Base-by-base conservation (phyloP, 352 stramenopile species). In the Globisporangium lucens region DNA sequence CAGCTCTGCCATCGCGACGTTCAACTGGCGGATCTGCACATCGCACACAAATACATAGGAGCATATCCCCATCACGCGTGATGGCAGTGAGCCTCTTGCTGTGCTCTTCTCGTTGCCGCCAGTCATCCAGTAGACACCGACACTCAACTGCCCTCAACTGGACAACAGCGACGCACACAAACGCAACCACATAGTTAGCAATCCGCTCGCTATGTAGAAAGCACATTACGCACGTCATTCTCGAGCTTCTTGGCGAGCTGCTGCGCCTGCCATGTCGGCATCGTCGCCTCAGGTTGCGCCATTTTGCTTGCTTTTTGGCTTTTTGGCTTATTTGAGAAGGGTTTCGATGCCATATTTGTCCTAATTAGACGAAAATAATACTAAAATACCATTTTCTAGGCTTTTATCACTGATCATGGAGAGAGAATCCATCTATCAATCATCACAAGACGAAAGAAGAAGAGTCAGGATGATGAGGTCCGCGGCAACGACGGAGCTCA, bases 1-100 rank as follows among this genome's bases (percentile, higher is more conserved):
- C 24, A 95, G 63, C 63, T 95, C 85, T 12, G 70, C 74, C 71
- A 95, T 76, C 43, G 85, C 83, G 9, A 95, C 85, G 55, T 92
- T 80, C 9, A 94, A 71, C 64, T 91, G 74, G 41, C 87, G 85
- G 69, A 94, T 94, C 87, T 95, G 65, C 30, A 58, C 20, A 56
- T 7, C 12, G 8, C 53, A 59, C 38, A 57, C 9, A 29, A 27
- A 29, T 24, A 24, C 24, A 24, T 33, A 33, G 30, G 30, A 33
- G 30, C 30, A 27, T 4, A 41, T 10, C 36, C 29, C 29, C 35
- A 33, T 24, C 38, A 36, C 8, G 10, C 3, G 4, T 4, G 30
- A 17, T 12, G 13, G 13, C 20, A 41, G 38, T 43, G 29, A 64
- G 15, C 8, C 47, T 27, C 20, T 24, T 24, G 17, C 8, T 1